Base-by-base conservation (phyloP, 1,284 basidiomycete genomes). In the Mixia osmundae region DNA sequence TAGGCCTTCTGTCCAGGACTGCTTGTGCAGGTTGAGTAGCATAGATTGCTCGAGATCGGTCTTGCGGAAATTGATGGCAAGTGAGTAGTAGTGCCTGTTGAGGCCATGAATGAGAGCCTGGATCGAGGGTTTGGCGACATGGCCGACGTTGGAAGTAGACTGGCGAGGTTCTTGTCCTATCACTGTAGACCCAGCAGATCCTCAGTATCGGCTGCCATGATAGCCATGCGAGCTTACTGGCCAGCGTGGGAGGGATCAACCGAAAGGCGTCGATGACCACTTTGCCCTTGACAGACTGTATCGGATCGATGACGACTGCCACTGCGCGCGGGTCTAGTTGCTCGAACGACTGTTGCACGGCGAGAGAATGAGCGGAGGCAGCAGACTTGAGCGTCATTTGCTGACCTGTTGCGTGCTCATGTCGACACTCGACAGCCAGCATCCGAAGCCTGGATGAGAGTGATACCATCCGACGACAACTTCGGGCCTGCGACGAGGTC, bases 401-500 rank as follows among this genome's bases (percentile, higher is more conserved):
- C 66, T 42, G 41, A 76, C 83, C 63, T 91, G 87, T 57, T 99
- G 91, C 4, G 91, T 99, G 61, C 97, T 95, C 56, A 97, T 87
- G 61, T 99, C 91, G 26, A 97, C 91, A 49, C 82, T 87, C 34
- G 83, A 91, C 26, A 99, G 63, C 91, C 91, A 99, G 59, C 91
- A 99, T 4, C 91, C 91, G 57, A 97, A 99, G 21, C 91, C 91
- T 37, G 91, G 91, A 63, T 99, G 91, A 33, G 91, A 97, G 59
- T 99, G 91, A 57, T 99, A 99, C 91, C 91, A 99, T 6, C 91
- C 91, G 0, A 99, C 91, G 8, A 97, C 91, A 72, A 78, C 85
- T 62, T 97, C 91, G 33, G 89, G 82, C 49, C 87, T 87, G 51
- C 3, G 18, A 15, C 10, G 7, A 8, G 11, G 18, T 35, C 27